Evolutionary conservation across 2,329 filamentous ascomycete species (phyloP).

Genomic region (Fusarium sp.): DNA sequence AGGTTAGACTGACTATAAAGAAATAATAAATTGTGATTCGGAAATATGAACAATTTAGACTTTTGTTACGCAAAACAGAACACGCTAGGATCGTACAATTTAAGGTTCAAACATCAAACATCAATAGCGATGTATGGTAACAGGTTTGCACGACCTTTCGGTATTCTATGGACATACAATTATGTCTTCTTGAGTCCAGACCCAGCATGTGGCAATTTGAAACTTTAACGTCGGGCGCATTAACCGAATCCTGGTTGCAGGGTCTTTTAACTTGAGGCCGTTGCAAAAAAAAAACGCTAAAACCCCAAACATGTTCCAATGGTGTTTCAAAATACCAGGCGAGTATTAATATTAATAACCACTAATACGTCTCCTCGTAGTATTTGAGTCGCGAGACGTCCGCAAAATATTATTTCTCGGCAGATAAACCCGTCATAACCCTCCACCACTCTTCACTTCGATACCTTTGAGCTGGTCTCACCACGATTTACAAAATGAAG

Average conservation of each 20-base stretch:
- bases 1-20: no score
- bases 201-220: neutral
- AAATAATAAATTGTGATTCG: no score
- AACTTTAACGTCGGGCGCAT: neutral
- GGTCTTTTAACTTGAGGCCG: neutral
- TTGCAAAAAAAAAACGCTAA: neutral
- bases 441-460: no score
- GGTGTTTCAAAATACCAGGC: neutral
- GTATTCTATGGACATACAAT: no score
- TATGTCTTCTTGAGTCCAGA: neutral
- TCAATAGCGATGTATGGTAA: no score
- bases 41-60: no score
- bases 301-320: neutral
- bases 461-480: neutral
- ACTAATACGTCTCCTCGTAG: neutral
- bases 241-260: neutral
- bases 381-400: neutral
- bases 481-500: conserved; percentile 3
- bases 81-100: no score
- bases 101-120: no score
- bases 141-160: no score
- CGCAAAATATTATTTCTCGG: no score
- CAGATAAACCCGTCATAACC: no score
- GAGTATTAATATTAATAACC: neutral
- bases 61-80: no score